Conservation (phyloP, 306 rosid genomes). For the Pyrus communis region DNA sequence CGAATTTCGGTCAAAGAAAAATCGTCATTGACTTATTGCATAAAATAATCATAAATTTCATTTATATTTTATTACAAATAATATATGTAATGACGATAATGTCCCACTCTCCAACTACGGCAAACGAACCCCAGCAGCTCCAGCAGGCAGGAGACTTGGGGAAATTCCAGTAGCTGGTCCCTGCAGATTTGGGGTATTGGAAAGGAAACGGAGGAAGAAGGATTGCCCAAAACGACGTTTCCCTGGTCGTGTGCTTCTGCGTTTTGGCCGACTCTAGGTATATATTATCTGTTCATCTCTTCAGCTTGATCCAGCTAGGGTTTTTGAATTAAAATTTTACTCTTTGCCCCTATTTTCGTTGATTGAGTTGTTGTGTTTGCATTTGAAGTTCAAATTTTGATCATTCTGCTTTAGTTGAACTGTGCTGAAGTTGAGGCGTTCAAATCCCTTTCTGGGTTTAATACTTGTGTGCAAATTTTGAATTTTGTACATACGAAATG, state of each 20-base stretch:
- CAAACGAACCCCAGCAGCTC: background rate
- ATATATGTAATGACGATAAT: slow-evolving; percentile 4
- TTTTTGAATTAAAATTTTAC: background rate
- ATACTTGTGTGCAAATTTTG: background rate
- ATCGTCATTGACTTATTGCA: too few relatives aligned
- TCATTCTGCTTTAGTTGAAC: background rate
- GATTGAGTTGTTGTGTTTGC: background rate
- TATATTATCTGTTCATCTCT: background rate
- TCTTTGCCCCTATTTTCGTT: background rate
- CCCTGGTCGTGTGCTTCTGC: background rate
- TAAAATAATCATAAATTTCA: background rate
- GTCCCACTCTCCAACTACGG: background rate
- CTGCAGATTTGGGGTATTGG: background rate
- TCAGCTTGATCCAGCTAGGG: slow-evolving; percentile 17
- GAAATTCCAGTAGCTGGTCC: slow-evolving; percentile 1
- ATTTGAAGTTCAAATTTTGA: background rate
- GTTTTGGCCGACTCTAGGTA: slow-evolving; percentile 13
- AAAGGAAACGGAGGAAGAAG: background rate
- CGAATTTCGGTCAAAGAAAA: background rate
- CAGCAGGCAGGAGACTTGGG: slow-evolving; percentile 3
- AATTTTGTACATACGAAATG: background rate
- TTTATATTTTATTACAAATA: background rate
- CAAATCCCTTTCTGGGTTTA: background rate
- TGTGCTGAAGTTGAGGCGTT: background rate
- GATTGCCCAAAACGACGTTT: slow-evolving; percentile 9